These are phyloP conservation scores for Lipomyces starkeyi DNA, from an alignment of 805 yeast genomes.

Conservation along the genomic window DNA sequence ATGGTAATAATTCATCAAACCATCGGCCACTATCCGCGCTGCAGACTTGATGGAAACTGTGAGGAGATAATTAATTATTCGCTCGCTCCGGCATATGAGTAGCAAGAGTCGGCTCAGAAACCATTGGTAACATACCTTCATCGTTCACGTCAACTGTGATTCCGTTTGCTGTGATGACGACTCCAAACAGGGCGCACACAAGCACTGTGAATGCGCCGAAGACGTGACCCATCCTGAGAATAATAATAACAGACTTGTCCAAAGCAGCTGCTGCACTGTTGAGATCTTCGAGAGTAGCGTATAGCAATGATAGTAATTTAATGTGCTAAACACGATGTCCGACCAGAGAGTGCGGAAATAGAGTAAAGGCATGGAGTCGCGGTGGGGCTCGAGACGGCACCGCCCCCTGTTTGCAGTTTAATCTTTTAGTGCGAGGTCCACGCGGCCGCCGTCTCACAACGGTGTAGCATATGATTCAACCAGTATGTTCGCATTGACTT, in stretches of 20 bases:
- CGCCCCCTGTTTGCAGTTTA: too few relatives aligned
- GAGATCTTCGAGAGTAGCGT: too few relatives aligned
- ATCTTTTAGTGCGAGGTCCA: too few relatives aligned
- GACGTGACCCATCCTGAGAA: background rate
- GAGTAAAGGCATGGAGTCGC: too few relatives aligned
- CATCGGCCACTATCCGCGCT: constrained; percentile 58
- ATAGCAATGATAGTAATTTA: too few relatives aligned
- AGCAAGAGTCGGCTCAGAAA: background rate
- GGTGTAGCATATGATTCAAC: too few relatives aligned
- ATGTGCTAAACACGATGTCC: too few relatives aligned
- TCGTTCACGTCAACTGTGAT: constrained; percentile 1
- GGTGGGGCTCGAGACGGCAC: too few relatives aligned
- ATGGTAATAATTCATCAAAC: constrained; percentile 72
- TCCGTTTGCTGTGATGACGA: background rate
- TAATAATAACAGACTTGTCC: background rate
- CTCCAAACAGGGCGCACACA: background rate
- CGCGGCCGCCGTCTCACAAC: too few relatives aligned
- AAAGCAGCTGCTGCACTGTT: too few relatives aligned
- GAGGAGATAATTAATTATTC: background rate
- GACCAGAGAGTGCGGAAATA: too few relatives aligned
- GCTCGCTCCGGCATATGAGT: background rate
- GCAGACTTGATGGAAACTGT: constrained; percentile 56
- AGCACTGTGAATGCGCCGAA: background rate
- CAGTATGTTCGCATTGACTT: too few relatives aligned
- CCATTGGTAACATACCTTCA: constrained; percentile 3